Conservation (phyloP, 805 yeast species). For the Lipomyces japonicus region DNA sequence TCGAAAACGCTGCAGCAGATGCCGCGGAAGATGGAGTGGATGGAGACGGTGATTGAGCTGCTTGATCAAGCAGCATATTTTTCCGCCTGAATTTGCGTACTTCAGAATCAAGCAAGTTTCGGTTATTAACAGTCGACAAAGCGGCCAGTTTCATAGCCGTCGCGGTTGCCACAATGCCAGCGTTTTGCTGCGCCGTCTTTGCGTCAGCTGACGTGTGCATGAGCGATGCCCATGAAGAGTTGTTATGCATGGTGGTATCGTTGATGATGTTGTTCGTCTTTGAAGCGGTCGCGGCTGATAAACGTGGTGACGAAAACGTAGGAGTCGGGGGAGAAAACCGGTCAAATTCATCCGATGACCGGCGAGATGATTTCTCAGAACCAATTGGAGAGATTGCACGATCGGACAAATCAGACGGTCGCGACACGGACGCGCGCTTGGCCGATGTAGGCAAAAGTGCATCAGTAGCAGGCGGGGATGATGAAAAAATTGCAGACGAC, state of each 20-base stretch:
- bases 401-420: not conserved
- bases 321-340: not conserved
- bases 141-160: slow-evolving; percentile 63
- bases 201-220: slow-evolving; percentile 1
- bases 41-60: slow-evolving; percentile 1
- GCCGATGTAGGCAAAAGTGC: not conserved
- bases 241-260: no score
- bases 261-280: not conserved
- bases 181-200: slow-evolving; percentile 28
- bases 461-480: slow-evolving; percentile 1
- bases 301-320: not conserved
- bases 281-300: slow-evolving; percentile 9
- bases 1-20: not conserved
- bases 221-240: slow-evolving; percentile 11
- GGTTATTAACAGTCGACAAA: slow-evolving; percentile 57
- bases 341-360: slow-evolving; percentile 13
- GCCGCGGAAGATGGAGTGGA: slow-evolving; percentile 3
- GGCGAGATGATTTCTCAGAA: slow-evolving; percentile 21
- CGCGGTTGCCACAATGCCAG: slow-evolving; percentile 33
- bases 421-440: slow-evolving; percentile 1
- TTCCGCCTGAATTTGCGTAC: slow-evolving; percentile 34
- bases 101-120: slow-evolving; percentile 45
- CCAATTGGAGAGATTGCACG: slow-evolving; percentile 27
- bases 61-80: slow-evolving; percentile 1
- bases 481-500: not conserved